These are phyloP conservation scores for Pseudogymnoascus sp. DNA, from an alignment of 2,329 filamentous ascomycete species.

Conservation along the genomic window DNA sequence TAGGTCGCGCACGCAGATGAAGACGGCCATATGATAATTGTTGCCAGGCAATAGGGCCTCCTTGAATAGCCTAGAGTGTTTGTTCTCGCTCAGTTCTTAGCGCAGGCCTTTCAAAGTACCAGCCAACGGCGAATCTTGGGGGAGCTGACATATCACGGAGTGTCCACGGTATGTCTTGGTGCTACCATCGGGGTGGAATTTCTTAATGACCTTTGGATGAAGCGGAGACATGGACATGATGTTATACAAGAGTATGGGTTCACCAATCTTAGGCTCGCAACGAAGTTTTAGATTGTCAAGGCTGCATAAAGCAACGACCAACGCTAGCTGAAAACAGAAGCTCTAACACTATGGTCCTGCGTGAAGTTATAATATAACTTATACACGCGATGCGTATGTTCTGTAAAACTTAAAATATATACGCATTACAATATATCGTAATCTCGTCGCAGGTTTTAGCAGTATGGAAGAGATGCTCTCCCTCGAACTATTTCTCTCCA, in stretches of 20 bases:
- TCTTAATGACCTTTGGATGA: neutral
- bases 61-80: neutral
- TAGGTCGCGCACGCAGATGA: neutral
- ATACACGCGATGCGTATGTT: neutral
- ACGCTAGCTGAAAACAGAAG: neutral
- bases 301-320: neutral
- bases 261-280: neutral
- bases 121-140: neutral
- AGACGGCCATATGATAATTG: neutral
- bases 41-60: neutral
- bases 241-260: neutral
- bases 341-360: neutral
- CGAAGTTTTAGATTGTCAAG: neutral
- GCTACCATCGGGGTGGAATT: neutral
- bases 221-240: neutral
- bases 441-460: neutral
- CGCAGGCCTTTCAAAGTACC: neutral
- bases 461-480: neutral
- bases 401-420: neutral
- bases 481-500: neutral
- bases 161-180: neutral
- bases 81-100: neutral
- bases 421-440: neutral
- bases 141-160: neutral
- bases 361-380: neutral